Percentiles rank a stretch among this genome's conserved stretches.
Evolutionary conservation across 129 eudicot genomes (phyloP).

Genomic region (Erigeron canadensis): DNA sequence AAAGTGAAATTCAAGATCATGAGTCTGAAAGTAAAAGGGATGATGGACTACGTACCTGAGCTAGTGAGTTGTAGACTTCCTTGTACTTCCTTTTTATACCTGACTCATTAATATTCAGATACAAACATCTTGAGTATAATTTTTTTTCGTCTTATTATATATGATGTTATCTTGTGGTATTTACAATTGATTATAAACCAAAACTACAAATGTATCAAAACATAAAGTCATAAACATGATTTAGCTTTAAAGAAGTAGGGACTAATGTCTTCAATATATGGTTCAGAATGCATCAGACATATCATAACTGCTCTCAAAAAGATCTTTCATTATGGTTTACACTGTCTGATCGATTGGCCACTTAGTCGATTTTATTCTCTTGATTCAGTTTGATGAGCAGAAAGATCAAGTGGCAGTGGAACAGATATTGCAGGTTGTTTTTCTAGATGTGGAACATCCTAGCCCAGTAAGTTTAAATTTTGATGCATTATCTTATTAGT

Average conservation of each 20-base stretch:
- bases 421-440: constrained; percentile 55
- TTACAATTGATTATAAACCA: background rate
- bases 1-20: constrained; percentile 82
- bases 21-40: constrained; percentile 85
- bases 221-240: background rate
- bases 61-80: constrained; percentile 42
- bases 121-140: background rate
- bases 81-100: background rate
- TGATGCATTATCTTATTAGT: background rate
- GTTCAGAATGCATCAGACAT: background rate
- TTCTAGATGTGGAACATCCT: constrained; percentile 49
- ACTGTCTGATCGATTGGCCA: background rate
- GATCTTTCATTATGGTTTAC: constrained; percentile 12
- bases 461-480: constrained; percentile 43
- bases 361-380: constrained; percentile 13
- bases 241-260: background rate
- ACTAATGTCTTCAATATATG: background rate
- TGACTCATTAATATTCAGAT: background rate
- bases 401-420: constrained; percentile 60
- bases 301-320: background rate
- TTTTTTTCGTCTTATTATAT: background rate
- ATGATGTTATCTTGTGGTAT: constrained; percentile 1
- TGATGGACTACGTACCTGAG: constrained; percentile 80
- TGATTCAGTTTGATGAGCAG: constrained; percentile 57
- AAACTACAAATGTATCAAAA: background rate